These are phyloP conservation scores for Cytospora chrysosperma DNA, from an alignment of 2,329 filamentous ascomycete species.

Conservation along the genomic window DNA sequence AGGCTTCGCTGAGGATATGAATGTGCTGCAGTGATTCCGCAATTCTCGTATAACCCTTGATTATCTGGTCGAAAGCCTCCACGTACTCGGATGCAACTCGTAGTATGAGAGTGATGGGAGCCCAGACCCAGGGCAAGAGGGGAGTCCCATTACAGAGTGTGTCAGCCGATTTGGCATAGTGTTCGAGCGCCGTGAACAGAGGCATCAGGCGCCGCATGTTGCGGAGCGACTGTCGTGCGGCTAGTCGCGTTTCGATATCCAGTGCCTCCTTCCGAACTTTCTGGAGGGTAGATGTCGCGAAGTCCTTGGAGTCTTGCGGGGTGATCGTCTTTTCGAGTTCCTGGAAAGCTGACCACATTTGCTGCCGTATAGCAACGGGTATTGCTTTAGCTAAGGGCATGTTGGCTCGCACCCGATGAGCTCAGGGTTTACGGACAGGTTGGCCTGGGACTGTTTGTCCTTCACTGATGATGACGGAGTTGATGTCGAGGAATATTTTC, in stretches of 20 bases:
- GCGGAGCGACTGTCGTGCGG: conserved; percentile 37
- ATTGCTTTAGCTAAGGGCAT: conserved; percentile 20
- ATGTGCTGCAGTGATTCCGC: conserved; percentile 41
- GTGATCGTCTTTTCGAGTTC: conserved; percentile 27
- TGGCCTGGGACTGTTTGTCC: no score
- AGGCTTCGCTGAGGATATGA: conserved; percentile 33
- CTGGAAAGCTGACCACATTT: conserved; percentile 28
- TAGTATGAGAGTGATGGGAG: conserved; percentile 41
- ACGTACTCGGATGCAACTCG: conserved; percentile 35
- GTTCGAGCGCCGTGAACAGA: conserved; percentile 40
- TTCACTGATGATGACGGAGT: no score
- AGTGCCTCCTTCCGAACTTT: conserved; percentile 38
- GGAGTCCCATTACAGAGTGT: conserved; percentile 47
- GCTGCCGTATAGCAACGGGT: conserved; percentile 19
- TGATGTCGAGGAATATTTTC: no score
- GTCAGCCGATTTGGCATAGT: conserved; percentile 43
- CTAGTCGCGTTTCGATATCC: conserved; percentile 41
- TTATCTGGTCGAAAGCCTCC: conserved; percentile 42
- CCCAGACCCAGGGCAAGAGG: conserved; percentile 48
- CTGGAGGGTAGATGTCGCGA: conserved; percentile 35
- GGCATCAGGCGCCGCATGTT: conserved; percentile 46
- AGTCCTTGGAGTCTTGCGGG: conserved; percentile 22
- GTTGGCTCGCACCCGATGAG: neutral
- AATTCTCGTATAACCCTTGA: conserved; percentile 41
- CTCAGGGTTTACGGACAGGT: neutral